Base-by-base conservation (phyloP, 768 basidiomycete species). In the Atractiella rhizophila region DNA sequence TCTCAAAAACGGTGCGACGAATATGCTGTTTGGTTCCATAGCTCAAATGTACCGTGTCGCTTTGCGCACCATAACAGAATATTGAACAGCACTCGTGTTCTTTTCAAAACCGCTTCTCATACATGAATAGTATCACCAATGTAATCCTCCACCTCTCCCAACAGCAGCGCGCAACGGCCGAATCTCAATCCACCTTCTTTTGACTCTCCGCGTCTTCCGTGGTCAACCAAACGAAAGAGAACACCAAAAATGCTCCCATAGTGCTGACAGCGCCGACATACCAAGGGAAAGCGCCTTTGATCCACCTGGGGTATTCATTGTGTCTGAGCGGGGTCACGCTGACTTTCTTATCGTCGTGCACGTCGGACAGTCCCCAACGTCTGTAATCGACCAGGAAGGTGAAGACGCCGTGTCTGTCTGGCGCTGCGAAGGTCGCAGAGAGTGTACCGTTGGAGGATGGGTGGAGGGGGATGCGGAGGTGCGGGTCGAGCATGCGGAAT, bases 401-500 rank as follows among this genome's bases (percentile, higher is more conserved):
- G 69, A 88, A 98, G 13, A 98, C 91, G 19, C 91, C 91, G 56
- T 98, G 91, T 39, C 86, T 67, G 59, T 96, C 88, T 6, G 91
- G 91, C 2, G 73, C 74, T 30, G 71, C 73, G 72, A 98, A 88
- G 12, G 69, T 69, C n/a, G 73, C 69, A 12, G 70, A 66, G 23
- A 45, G 48, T n/a, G 54, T 51, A 4, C 31, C 37, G 32, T 32
- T 44, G 19, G 76, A 75, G 1, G 66, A 68, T 4, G 62, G 40
- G 8, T 71, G 68, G 9, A 98, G 66, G 6, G 75, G 61, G 12
- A 73, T 81, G 27, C 91, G 80, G 45, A 96, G 63, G 58, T 91
- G 85, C 1, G 91, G 91, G 58, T 98, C 91, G 29, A 98, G 71
- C 91, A 98, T 98, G 18, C 83, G 88, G 57, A 96, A 94, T 51